Evolutionary conservation across 768 basidiomycete genomes (phyloP).

Genomic region (Russula sp.): DNA sequence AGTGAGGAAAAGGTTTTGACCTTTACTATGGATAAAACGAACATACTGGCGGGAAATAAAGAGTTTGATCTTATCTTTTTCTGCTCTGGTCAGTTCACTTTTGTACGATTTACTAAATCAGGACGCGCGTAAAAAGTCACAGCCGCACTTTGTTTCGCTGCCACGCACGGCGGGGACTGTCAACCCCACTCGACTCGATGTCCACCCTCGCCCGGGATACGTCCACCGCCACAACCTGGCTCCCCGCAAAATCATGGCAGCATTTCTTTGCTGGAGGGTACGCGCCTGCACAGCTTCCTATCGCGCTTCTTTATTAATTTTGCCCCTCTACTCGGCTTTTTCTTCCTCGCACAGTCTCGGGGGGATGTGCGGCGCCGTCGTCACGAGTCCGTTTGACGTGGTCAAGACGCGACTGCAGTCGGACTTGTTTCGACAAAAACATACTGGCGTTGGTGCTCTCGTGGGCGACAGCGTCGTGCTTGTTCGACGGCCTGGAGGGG

Average conservation of each 20-base stretch:
- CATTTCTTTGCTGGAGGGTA: constrained; percentile 87
- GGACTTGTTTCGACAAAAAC: constrained; percentile 59
- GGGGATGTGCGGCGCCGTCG: constrained; percentile 95
- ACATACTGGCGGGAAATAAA: constrained; percentile 26
- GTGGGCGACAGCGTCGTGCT: constrained; percentile 30
- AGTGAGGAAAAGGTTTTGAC: constrained; percentile 13
- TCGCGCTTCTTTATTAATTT: not conserved
- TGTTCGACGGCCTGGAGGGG: constrained; percentile 36
- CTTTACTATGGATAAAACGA: constrained; percentile 32
- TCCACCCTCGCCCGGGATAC: constrained; percentile 26
- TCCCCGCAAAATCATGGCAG: constrained; percentile 74
- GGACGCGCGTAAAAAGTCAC: too few relatives aligned
- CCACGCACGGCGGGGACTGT: too few relatives aligned
- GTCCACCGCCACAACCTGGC: constrained; percentile 23
- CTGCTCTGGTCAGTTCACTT: too few relatives aligned
- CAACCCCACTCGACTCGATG: not conserved
- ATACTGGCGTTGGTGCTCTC: constrained; percentile 27
- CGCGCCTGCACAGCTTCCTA: constrained; percentile 28
- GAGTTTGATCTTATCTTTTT: not conserved
- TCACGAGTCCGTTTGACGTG: constrained; percentile 96
- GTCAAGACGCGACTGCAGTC: constrained; percentile 97
- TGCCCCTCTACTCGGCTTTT: not conserved
- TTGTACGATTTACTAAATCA: too few relatives aligned
- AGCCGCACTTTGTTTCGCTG: too few relatives aligned
- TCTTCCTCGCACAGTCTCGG: constrained; percentile 53